These are phyloP conservation scores for Cryphonectria parasitica DNA, from an alignment of 2,329 filamentous ascomycete species.

Conservation along the genomic window DNA sequence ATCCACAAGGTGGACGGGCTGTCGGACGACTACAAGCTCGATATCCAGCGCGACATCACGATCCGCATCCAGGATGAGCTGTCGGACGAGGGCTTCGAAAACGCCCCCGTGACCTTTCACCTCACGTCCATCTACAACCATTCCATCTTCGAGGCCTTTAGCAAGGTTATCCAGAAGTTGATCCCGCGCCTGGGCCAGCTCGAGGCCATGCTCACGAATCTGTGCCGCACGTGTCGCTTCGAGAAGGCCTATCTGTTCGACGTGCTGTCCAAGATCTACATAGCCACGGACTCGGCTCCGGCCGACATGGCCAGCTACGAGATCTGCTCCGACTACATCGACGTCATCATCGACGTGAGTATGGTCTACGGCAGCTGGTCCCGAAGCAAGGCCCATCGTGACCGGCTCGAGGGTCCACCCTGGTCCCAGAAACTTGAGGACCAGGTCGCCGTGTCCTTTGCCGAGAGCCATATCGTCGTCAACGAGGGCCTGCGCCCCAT, in stretches of 20 bases:
- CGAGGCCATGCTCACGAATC: constrained; percentile 90
- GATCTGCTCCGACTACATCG: constrained; percentile 98
- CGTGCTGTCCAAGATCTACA: constrained; percentile 97
- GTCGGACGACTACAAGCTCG: constrained; percentile 93
- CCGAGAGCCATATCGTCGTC: constrained; percentile 70
- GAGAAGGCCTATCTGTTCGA: constrained; percentile 99
- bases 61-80: constrained; percentile 96
- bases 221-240: constrained; percentile 91
- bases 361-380: constrained; percentile 87
- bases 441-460: constrained; percentile 67
- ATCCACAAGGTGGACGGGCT: constrained; percentile 99
- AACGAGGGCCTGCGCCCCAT: constrained; percentile 67
- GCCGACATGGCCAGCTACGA: constrained; percentile 96
- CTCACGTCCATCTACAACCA: constrained; percentile 98
- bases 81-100: constrained; percentile 89
- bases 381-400: constrained; percentile 58
- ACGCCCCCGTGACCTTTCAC: constrained; percentile 92
- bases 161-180: constrained; percentile 96
- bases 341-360: constrained; percentile 95
- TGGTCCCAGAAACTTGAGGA: constrained; percentile 67
- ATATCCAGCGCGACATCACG: constrained; percentile 95
- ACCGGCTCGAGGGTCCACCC: constrained; percentile 60
- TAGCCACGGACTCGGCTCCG: constrained; percentile 90
- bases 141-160: constrained; percentile 95
- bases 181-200: constrained; percentile 92